These are phyloP conservation scores for Ustilago trichophora DNA, from an alignment of 1,284 basidiomycete species.

Conservation along the genomic window DNA sequence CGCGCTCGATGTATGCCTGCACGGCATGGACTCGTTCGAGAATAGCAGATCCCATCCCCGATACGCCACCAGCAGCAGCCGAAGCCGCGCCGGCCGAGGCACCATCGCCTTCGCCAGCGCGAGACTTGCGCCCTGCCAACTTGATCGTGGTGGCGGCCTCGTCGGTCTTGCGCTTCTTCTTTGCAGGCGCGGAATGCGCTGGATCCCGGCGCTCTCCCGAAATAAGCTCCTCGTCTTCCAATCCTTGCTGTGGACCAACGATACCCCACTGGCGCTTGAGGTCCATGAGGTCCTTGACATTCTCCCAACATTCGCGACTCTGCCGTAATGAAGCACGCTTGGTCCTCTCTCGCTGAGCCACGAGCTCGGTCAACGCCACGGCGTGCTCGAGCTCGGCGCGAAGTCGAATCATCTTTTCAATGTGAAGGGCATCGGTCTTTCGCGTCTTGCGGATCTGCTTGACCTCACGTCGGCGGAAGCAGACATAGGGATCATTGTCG, in stretches of 20 bases:
- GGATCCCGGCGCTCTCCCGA: conserved; percentile 55
- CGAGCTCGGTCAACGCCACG: conserved; percentile 45
- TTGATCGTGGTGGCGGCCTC: conserved; percentile 52
- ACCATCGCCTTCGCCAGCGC: conserved; percentile 37
- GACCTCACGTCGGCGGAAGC: conserved; percentile 94
- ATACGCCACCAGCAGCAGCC: conserved; percentile 28
- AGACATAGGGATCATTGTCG: conserved; percentile 94
- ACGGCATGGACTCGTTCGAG: conserved; percentile 61
- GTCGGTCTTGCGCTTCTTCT: conserved; percentile 62
- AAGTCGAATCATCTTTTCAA: conserved; percentile 65
- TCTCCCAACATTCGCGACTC: conserved; percentile 56
- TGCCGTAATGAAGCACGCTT: conserved; percentile 54
- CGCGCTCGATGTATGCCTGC: conserved; percentile 63
- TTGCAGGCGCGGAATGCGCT: conserved; percentile 32
- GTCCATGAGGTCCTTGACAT: conserved; percentile 52
- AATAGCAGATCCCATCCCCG: conserved; percentile 70
- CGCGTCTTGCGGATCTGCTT: conserved; percentile 94
- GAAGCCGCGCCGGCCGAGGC: conserved; percentile 21
- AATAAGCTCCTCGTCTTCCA: conserved; percentile 63
- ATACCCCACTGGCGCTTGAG: conserved; percentile 61
- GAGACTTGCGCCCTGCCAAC: conserved; percentile 49
- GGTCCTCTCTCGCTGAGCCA: conserved; percentile 62
- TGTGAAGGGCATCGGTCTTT: conserved; percentile 64
- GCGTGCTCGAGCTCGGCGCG: conserved; percentile 61
- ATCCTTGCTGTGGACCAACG: conserved; percentile 48